Conservation (phyloP, 2,329 filamentous ascomycete species). For the Xylariaceae sp. region DNA sequence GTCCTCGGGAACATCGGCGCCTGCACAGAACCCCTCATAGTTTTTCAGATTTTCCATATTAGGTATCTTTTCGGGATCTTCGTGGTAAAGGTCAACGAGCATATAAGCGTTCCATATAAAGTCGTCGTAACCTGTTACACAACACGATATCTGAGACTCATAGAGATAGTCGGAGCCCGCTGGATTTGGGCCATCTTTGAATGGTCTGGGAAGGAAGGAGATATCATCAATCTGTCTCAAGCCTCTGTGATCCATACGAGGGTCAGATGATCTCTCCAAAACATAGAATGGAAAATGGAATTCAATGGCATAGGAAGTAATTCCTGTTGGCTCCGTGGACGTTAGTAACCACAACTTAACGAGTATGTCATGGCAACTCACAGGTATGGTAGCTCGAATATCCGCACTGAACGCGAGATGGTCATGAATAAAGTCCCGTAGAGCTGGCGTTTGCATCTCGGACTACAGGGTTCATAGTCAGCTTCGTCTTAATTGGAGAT, state of each 20-base stretch:
- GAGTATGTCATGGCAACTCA: background rate
- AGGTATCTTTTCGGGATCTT: background rate
- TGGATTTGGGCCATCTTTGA: background rate
- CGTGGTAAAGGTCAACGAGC: background rate
- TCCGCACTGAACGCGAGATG: background rate
- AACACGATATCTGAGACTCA: background rate
- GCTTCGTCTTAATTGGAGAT: too few relatives aligned
- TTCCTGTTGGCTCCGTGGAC: background rate
- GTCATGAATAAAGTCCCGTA: background rate
- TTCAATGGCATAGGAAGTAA: background rate
- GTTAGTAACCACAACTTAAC: background rate
- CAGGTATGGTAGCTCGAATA: background rate
- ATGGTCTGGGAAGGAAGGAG: background rate
- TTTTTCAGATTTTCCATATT: background rate
- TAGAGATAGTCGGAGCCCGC: background rate
- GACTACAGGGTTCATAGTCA: too few relatives aligned
- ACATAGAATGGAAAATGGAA: background rate
- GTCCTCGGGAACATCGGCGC: too few relatives aligned
- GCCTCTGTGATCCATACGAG: too few relatives aligned
- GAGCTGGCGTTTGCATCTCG: background rate
- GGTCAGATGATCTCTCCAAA: background rate
- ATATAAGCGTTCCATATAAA: background rate
- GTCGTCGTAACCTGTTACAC: background rate
- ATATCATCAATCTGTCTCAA: background rate
- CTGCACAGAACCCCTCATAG: background rate